These are phyloP conservation scores for Colletotrichum paranaense DNA, from an alignment of 2,329 filamentous ascomycete species.

Conservation along the genomic window DNA sequence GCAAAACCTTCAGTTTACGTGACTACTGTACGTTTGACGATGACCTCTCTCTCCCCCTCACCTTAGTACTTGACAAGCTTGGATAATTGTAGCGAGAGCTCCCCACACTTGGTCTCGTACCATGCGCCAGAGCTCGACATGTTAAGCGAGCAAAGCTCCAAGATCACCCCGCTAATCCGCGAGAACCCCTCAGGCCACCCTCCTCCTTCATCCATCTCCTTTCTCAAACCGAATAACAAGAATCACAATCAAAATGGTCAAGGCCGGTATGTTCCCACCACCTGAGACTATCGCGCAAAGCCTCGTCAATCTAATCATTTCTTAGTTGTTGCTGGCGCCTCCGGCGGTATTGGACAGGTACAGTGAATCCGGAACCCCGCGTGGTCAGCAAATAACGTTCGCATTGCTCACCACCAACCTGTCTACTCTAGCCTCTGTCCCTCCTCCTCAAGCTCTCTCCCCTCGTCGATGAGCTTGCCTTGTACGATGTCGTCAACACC, in stretches of 20 bases:
- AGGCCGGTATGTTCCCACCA: slow-evolving; percentile 64
- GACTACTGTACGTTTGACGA: not conserved
- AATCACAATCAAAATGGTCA: slow-evolving; percentile 62
- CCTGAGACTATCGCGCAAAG: not conserved
- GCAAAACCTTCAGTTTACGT: not conserved
- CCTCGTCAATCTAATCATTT: slow-evolving; percentile 3
- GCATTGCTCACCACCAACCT: slow-evolving; percentile 37
- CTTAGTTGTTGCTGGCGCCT: slow-evolving; percentile 88
- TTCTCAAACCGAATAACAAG: slow-evolving; percentile 26
- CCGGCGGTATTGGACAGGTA: slow-evolving; percentile 99
- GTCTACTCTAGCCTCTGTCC: slow-evolving; percentile 79
- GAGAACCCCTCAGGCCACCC: slow-evolving; percentile 19
- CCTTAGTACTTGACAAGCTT: not conserved
- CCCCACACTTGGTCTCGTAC: not conserved
- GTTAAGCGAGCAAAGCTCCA: slow-evolving; percentile 25
- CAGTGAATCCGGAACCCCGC: slow-evolving; percentile 41
- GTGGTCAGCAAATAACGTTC: slow-evolving; percentile 4
- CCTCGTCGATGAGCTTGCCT: slow-evolving; percentile 89
- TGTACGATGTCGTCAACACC: slow-evolving; percentile 99
- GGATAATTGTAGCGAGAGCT: not conserved
- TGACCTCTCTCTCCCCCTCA: not conserved
- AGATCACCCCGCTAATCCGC: slow-evolving; percentile 35
- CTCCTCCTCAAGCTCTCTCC: slow-evolving; percentile 94
- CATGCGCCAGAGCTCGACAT: slow-evolving; percentile 16
- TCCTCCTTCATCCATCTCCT: not conserved